phyloP scores from a whole-genome alignment of 345 rosid species.

The Populus ilicifolia region DNA sequence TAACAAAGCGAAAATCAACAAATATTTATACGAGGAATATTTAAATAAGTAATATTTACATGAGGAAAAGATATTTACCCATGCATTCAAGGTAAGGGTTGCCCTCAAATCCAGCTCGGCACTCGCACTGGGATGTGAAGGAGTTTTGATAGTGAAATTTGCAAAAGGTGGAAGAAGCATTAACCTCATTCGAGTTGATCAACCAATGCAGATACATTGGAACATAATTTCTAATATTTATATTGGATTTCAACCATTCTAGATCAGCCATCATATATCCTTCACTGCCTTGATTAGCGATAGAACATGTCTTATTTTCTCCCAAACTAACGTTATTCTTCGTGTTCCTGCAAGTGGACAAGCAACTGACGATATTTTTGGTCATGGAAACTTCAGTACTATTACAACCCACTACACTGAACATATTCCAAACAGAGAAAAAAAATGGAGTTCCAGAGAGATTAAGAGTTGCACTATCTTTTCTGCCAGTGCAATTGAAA shows the following conservation, averaged over 20 bases:
- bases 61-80: neutral
- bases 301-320: no score
- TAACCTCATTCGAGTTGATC: neutral
- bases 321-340: neutral
- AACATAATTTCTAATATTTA: neutral
- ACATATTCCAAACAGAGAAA: neutral
- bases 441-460: neutral
- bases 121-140: neutral
- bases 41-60: neutral
- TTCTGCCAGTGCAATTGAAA: neutral
- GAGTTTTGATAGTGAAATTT: no score
- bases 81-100: neutral
- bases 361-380: neutral
- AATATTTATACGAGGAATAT: neutral
- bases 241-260: neutral
- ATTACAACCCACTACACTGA: neutral
- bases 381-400: neutral
- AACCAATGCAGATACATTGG: neutral
- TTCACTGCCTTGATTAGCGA: neutral
- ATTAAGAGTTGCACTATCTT: neutral
- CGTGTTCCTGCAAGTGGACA: neutral
- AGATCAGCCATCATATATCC: neutral
- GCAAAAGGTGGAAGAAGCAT: neutral
- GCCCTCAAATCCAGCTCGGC: neutral
- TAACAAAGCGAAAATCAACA: no score